These are phyloP conservation scores for Begonia peltatifolia DNA, from an alignment of 306 rosid species.

Conservation along the genomic window DNA sequence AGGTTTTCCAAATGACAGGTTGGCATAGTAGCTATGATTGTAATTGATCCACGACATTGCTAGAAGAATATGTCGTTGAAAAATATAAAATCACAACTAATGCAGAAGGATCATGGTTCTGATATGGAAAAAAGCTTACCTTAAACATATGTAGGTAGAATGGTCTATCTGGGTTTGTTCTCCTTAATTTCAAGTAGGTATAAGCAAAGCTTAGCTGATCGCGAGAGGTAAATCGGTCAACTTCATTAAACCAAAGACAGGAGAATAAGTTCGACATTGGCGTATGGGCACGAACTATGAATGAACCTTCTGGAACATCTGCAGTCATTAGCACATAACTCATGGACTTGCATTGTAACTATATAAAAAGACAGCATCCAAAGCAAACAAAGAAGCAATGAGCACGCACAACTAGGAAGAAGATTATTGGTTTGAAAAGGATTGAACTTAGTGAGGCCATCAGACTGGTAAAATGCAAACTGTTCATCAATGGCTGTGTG, in stretches of 20 bases:
- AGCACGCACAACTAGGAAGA: conserved; percentile 76
- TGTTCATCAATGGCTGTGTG: conserved; percentile 75
- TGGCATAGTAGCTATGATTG: background rate
- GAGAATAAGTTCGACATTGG: conserved; percentile 88
- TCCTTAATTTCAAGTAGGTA: conserved; percentile 69
- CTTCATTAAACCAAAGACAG: conserved; percentile 97
- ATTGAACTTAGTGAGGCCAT: conserved; percentile 74
- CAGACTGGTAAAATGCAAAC: conserved; percentile 55
- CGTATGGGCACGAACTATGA: conserved; percentile 84
- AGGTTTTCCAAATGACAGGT: background rate
- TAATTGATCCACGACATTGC: background rate
- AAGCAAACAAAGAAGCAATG: conserved; percentile 14
- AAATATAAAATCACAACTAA: too few species aligned
- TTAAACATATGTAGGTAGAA: conserved; percentile 71
- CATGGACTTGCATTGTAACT: conserved; percentile 1
- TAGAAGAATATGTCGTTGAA: background rate
- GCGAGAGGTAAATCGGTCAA: conserved; percentile 86
- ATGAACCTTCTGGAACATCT: conserved; percentile 98
- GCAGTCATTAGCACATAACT: conserved; percentile 15
- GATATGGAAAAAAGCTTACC: conserved; percentile 21
- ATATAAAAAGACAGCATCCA: conserved; percentile 10
- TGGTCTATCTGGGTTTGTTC: conserved; percentile 60
- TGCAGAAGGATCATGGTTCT: too few species aligned
- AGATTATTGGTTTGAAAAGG: conserved; percentile 38
- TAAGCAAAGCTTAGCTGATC: conserved; percentile 94